These are phyloP conservation scores for Chrysoporthe deuterocubensis DNA, from an alignment of 2,329 filamentous ascomycete species.

Conservation along the genomic window DNA sequence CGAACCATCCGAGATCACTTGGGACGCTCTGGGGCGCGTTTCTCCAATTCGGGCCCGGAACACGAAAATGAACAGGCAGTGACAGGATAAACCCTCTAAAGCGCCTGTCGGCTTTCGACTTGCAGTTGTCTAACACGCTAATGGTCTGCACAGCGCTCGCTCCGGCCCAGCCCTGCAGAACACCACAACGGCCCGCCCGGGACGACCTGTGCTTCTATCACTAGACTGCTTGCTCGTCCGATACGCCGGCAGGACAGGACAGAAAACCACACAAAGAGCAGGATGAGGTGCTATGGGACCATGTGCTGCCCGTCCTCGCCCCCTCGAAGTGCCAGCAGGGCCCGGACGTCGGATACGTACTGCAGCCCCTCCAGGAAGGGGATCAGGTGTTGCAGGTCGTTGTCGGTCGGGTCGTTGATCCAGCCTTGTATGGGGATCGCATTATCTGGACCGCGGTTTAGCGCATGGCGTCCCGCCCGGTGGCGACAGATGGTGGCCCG, in stretches of 20 bases:
- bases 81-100: not conserved
- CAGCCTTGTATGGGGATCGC: conserved; percentile 98
- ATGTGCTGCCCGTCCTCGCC: conserved; percentile 75
- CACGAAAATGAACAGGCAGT: not conserved
- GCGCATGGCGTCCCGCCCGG: conserved; percentile 5
- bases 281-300: conserved; percentile 39
- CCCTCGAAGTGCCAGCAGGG: conserved; percentile 83
- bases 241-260: not conserved
- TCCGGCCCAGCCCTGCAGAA: not conserved
- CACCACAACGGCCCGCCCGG: not conserved
- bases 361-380: conserved; percentile 92
- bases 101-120: not conserved
- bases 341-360: conserved; percentile 94
- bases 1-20: not conserved
- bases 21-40: not conserved
- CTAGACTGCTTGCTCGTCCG: not conserved
- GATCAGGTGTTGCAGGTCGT: conserved; percentile 89
- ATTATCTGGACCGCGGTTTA: conserved; percentile 70
- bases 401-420: conserved; percentile 98
- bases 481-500: not conserved
- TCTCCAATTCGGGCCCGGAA: not conserved
- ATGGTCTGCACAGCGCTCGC: conserved; percentile 9
- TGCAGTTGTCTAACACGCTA: conserved; percentile 11
- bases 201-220: conserved; percentile 12
- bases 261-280: not conserved